Percentiles rank a stretch among this genome's conserved stretches.
Evolutionary conservation across 2,329 filamentous ascomycete species (phyloP).

Genomic region (Didymella pomorum): DNA sequence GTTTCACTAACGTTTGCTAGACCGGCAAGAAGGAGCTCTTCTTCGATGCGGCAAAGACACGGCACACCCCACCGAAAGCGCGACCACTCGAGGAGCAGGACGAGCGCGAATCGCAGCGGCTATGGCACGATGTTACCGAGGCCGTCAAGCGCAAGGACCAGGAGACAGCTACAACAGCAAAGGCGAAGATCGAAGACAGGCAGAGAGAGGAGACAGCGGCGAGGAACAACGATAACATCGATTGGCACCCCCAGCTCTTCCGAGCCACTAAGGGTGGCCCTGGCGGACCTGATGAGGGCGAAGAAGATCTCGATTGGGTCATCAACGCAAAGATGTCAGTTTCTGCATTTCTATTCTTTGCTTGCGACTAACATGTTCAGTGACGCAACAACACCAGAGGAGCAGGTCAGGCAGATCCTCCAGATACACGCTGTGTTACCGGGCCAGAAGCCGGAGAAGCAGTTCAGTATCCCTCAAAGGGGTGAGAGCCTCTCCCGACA

Average conservation of each 20-base stretch:
- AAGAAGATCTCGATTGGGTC: conserved; percentile 94
- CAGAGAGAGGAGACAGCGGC: conserved; percentile 88
- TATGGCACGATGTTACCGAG: conserved; percentile 83
- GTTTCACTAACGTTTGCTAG: conserved; percentile 55
- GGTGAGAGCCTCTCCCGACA: conserved; percentile 34
- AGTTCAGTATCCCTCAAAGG: conserved; percentile 66
- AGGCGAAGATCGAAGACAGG: conserved; percentile 92
- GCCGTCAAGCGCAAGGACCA: conserved; percentile 89
- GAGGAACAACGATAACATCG: conserved; percentile 77
- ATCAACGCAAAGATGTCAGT: conserved; percentile 84
- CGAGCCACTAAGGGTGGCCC: conserved; percentile 74
- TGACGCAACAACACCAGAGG: conserved; percentile 70
- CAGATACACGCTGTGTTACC: conserved; percentile 84
- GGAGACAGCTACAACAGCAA: conserved; percentile 88
- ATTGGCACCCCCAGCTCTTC: conserved; percentile 91
- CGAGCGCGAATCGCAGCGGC: conserved; percentile 84
- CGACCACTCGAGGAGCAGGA: conserved; percentile 86
- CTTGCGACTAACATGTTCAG: conserved; percentile 18
- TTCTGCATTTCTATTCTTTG: background rate
- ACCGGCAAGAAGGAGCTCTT: conserved; percentile 89
- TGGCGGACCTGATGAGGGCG: conserved; percentile 76
- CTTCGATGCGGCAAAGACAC: conserved; percentile 84
- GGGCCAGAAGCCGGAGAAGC: conserved; percentile 69
- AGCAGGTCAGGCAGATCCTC: conserved; percentile 82
- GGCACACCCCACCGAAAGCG: conserved; percentile 74